Evolutionary conservation across 108 stramenopile species (phyloP), one percentile per base, ranked within the genome.

Genomic region (Phaeodactylum tricornutum): DNA sequence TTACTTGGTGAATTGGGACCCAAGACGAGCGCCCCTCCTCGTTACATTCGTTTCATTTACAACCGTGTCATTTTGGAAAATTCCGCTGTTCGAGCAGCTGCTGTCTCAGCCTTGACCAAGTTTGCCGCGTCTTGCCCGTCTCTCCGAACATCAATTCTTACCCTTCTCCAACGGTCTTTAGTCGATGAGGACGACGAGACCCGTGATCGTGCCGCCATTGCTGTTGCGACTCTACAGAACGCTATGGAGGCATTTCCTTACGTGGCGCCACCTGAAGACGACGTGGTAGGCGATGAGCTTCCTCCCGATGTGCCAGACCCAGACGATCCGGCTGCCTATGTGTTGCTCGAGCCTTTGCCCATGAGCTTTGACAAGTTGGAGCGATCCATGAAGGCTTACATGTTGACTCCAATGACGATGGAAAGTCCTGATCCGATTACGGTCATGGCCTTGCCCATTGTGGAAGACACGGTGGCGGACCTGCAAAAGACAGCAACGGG

Each of bases 41-140:
- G 89, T n/a, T 94, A 92, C 84, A 94, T 97, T 56, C 87, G 96
- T 22, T 95, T 94, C 62, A 81, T 97, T 44, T 97, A 95, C 84
- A 97, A 97, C 75, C 83, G 96, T 29, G 81, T 97, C 41, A 95
- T 97, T 50, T 57, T 97, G 34, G 96, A 95, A 61, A 94, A 93
- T 49, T 82, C 92, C 3, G 71, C 77, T 17, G 92, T 97, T 1
- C 79, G 96, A 25, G 96, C 96, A 3, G 93, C 96, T 1, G 93
- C 96, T 17, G 84, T 97, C 15, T 59, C 80, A 2, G 75, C 94
- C 0, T 67, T 97, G 21, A 61, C 79, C 27, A 89, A 92, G 66
- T 95, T 95, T 67, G 96, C 83, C 5, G 83, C 92, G 4, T 48
- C 55, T 21, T 81, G 93, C 28, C 93, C 93, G 5, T 72, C 70